These are phyloP conservation scores for Elasticomyces elasticus DNA, from an alignment of 495 filamentous ascomycete species.

Conservation along the genomic window DNA sequence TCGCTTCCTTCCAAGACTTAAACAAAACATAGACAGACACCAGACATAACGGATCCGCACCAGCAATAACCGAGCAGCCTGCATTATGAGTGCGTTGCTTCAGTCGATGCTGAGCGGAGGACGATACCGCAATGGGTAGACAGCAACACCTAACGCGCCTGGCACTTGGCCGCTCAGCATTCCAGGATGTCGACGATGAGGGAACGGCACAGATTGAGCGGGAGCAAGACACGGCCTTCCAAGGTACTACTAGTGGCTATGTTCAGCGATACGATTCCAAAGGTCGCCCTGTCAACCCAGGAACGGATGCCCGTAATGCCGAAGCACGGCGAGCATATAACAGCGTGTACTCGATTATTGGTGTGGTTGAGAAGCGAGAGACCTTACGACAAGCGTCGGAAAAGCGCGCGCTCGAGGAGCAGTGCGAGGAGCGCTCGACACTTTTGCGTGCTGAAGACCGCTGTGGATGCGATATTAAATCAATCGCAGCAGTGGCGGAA, in stretches of 20 bases:
- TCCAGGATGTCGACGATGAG: neutral
- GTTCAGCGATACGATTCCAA: constrained; percentile 29
- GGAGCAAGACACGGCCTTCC: neutral
- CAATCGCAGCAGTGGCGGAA: no score
- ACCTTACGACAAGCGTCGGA: neutral
- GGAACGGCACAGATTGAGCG: neutral
- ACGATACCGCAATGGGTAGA: no score
- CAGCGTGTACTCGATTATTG: constrained; percentile 28
- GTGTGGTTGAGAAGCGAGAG: constrained; percentile 26
- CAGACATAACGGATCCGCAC: no score
- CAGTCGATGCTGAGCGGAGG: no score
- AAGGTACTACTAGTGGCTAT: neutral
- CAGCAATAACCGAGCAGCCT: no score
- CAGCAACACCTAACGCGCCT: constrained; percentile 14
- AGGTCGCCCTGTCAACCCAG: constrained; percentile 30
- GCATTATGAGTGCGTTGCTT: no score
- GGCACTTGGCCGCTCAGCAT: constrained; percentile 18
- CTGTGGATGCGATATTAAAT: no score
- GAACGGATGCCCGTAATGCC: constrained; percentile 20
- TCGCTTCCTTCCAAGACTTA: no score
- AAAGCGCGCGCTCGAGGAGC: constrained; percentile 1
- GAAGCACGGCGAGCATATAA: constrained; percentile 29
- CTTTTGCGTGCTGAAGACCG: constrained; percentile 15
- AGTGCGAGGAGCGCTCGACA: constrained; percentile 9
- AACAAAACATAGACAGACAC: no score